Base-by-base conservation (phyloP, 2,329 filamentous ascomycete genomes). In the Capronia americana region DNA sequence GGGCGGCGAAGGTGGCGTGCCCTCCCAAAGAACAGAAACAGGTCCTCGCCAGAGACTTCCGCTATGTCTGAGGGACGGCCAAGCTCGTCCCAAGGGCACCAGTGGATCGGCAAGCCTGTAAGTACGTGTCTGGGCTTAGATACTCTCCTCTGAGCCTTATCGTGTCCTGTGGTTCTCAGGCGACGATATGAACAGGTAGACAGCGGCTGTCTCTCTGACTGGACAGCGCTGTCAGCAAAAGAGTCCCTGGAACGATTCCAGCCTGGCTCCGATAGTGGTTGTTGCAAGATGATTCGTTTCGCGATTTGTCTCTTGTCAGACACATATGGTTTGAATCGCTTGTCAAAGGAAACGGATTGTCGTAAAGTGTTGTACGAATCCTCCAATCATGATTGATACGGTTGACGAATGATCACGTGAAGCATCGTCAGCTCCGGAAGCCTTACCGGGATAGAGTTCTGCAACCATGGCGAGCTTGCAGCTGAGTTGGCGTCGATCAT, bases 271-370 rank as follows among this genome's bases (percentile, higher is more conserved):
- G 53, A 14, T 28, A 44, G 48, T 30, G 30, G 34, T 30, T 28
- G 20, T 24, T 20, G 32, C 48, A 54, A 44, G 20, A 32, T 41
- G 12, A 28, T 61, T 53, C 48, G 58, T 61, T 41, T 61, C 7
- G 48, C 51, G 58, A 61, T 54, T 61, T 61, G 58, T 53, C 58
- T 61, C 34, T 61, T 30, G 46, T 53, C 46, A 61, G 58, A 61
- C 58, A 53, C 34, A 14, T 61, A 53, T 54, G 28, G 58, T 61
- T 28, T 54, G 48, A 38, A n/a, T 23, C 44, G 46, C 20, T 26
- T 61, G 28, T 51, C 11, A 20, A 48, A 50, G 28, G 57, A 10
- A 34, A n/a, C 14, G 17, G 58, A 30, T 44, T 61, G 58, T 53
- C 58, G 58, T 61, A 50, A 56, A 62, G 26, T 56, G 51, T 24